Evolutionary conservation across 345 rosid species (phyloP).

Genomic region (Laguncularia racemosa): DNA sequence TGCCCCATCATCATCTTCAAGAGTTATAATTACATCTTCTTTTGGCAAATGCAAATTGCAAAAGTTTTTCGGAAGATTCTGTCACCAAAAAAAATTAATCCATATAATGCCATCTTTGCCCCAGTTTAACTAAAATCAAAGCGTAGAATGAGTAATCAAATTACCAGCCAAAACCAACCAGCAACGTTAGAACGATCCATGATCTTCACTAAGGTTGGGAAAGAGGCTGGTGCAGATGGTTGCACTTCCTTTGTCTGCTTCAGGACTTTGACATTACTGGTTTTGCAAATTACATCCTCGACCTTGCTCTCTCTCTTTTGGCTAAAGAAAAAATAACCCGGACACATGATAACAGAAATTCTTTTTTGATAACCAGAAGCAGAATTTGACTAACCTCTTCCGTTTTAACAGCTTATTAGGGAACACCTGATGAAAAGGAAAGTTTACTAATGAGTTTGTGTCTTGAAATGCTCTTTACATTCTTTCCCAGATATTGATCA

Average conservation of each 20-base stretch:
- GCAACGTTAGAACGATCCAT: slow-evolving; percentile 18
- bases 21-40: slow-evolving; percentile 9
- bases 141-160: background rate
- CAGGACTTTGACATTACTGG: background rate
- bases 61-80: slow-evolving; percentile 14
- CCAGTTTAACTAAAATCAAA: background rate
- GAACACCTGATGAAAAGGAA: too few relatives aligned
- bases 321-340: too few relatives aligned
- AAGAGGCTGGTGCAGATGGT: slow-evolving; percentile 5
- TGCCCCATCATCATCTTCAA: slow-evolving; percentile 15
- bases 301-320: too few relatives aligned
- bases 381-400: too few relatives aligned
- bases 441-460: background rate
- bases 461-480: background rate
- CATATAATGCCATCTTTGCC: too few relatives aligned
- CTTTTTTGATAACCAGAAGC: too few relatives aligned
- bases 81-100: background rate
- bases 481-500: background rate
- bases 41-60: slow-evolving; percentile 16
- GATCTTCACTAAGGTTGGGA: slow-evolving; percentile 12
- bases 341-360: too few relatives aligned
- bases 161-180: slow-evolving; percentile 25
- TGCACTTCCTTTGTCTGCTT: slow-evolving; percentile 13
- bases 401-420: too few relatives aligned
- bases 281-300: too few relatives aligned